Evolutionary conservation across 2,329 filamentous ascomycete genomes (phyloP), one percentile per base, ranked within the genome.

Genomic region (Penicillium sclerotigenum): DNA sequence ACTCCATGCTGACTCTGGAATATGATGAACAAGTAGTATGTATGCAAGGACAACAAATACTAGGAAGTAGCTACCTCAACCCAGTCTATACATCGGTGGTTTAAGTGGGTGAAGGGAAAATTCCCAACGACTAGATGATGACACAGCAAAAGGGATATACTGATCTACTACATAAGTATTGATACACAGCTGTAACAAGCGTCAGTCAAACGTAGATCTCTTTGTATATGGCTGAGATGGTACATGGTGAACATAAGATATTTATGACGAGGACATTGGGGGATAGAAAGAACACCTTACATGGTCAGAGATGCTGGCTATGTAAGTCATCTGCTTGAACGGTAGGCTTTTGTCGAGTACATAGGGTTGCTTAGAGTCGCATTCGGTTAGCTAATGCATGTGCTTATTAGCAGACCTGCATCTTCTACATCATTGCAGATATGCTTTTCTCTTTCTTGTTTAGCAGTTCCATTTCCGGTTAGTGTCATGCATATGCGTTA

Each of bases 371-470:
- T 3, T 22, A 11, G 22, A 26, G 14, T 42, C 1, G 14, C 20
- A 41, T 41, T 28, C 9, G 16, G 22, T 26, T 16, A n/a, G 40
- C 10, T 11, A 13, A 11, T 20, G 42, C 28, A 31, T 29, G 24
- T 6, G 5, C 41, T 16, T 20, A 9, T 16, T 20, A 20, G 40
- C 16, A 42, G 40, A 42, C 7, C 26, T 20, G 7, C n/a, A 45
- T 28, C 41, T 40, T 65, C 60, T 34, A 65, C 46, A 49, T 65
- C 61, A 13, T 3, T 40, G 3, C 20, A n/a, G 9, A 5, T n/a
- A 42, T 10, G 1, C 4, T 16, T n/a, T 13, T 41, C 22, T 26
- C 16, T 26, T 16, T 40, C 13, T 22, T 49, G 43, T 47, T 22
- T 33, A 33, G 13, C 8, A 11, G 43, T 22, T 24, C 54, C 34